Conservation (phyloP, 1,139 yeast genomes). For the Nakaseomyces uthaithaninus region DNA sequence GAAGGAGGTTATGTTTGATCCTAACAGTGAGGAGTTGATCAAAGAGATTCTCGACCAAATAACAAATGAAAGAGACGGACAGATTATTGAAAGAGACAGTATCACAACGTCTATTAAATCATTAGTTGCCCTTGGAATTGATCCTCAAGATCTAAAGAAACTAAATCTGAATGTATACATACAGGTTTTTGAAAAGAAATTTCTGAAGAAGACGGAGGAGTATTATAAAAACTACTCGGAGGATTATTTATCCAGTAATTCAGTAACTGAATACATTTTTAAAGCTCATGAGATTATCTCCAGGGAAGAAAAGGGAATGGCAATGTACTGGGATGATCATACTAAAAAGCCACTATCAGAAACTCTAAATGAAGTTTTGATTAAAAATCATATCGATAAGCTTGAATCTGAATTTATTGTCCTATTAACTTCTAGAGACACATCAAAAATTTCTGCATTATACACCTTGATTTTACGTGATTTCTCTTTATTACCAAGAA, state of each 20-base stretch:
- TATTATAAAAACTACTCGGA: constrained; percentile 69
- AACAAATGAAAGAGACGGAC: constrained; percentile 71
- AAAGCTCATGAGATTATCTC: constrained; percentile 75
- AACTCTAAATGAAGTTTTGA: constrained; percentile 65
- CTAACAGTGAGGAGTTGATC: constrained; percentile 52
- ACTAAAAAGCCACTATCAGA: constrained; percentile 72
- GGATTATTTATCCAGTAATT: constrained; percentile 58
- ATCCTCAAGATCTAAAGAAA: constrained; percentile 74
- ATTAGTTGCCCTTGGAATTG: constrained; percentile 69
- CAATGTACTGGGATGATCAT: constrained; percentile 76
- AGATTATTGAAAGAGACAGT: constrained; percentile 58
- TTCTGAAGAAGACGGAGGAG: constrained; percentile 62
- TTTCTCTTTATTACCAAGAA: constrained; percentile 46
- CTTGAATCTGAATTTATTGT: constrained; percentile 71
- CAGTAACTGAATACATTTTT: constrained; percentile 84
- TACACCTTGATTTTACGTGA: constrained; percentile 61
- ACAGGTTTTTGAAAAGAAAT: constrained; percentile 67
- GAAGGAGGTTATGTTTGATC: constrained; percentile 74
- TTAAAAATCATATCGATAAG: constrained; percentile 67
- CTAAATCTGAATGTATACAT: constrained; percentile 77
- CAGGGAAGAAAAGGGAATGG: constrained; percentile 75
- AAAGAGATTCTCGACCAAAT: constrained; percentile 69
- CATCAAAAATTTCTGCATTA: constrained; percentile 71
- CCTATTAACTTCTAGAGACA: constrained; percentile 68
- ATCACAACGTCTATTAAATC: constrained; percentile 76